A percentile compares a stretch with the other conserved stretches of the same genome.
phyloP scores from a whole-genome alignment of 1,284 basidiomycete genomes.

The Volvariella surrecta region DNA sequence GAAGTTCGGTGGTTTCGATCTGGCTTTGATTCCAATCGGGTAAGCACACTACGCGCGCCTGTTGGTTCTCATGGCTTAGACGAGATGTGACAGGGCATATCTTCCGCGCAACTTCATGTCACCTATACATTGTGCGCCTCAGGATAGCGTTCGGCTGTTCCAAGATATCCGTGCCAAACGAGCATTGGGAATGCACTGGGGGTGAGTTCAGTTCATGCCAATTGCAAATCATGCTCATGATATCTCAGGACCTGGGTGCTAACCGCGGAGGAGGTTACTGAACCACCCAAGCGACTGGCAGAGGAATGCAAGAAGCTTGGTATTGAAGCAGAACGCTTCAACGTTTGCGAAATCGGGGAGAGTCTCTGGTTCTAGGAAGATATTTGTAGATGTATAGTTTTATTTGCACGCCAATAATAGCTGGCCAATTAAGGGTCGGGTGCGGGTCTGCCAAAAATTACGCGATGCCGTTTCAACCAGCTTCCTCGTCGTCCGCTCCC shows the following conservation, averaged over 20 bases:
- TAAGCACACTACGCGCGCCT: slow-evolving; percentile 15
- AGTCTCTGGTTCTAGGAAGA: slow-evolving; percentile 27
- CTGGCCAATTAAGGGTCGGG: too few relatives aligned
- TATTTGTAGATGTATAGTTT: neutral
- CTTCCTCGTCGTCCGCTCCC: too few relatives aligned
- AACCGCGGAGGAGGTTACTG: slow-evolving; percentile 45
- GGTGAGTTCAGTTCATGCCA: slow-evolving; percentile 18
- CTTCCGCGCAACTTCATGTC: slow-evolving; percentile 48
- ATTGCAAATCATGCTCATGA: neutral
- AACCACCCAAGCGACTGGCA: slow-evolving; percentile 38
- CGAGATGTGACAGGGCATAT: slow-evolving; percentile 29
- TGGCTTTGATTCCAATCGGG: slow-evolving; percentile 63
- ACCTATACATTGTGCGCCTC: slow-evolving; percentile 50
- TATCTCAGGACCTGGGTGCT: slow-evolving; percentile 34
- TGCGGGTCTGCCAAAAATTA: too few relatives aligned
- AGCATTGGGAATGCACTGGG: slow-evolving; percentile 68
- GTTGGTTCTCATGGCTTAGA: neutral
- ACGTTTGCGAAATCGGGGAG: slow-evolving; percentile 48
- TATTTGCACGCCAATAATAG: neutral
- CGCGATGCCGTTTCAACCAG: too few relatives aligned
- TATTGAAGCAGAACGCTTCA: slow-evolving; percentile 41
- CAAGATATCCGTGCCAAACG: slow-evolving; percentile 47
- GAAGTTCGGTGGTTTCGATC: slow-evolving; percentile 49
- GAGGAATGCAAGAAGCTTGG: slow-evolving; percentile 42
- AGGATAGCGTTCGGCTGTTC: slow-evolving; percentile 59